Conservation (phyloP, 495 filamentous ascomycete genomes). For the Haplographium delicatum region DNA sequence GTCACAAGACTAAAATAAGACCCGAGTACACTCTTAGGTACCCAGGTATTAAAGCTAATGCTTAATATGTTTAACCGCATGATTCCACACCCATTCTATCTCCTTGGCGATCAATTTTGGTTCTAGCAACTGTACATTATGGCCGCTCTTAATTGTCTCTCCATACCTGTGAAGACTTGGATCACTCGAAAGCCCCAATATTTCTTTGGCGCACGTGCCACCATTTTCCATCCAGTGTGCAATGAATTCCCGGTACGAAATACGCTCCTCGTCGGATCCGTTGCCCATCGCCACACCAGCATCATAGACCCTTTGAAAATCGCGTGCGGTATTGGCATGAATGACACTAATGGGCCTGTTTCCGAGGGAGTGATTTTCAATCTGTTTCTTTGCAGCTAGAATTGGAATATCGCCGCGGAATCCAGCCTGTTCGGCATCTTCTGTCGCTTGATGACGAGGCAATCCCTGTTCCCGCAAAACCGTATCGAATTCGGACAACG, state of each 20-base stretch:
- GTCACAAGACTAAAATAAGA: too few species aligned
- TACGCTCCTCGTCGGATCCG: constrained; percentile 30
- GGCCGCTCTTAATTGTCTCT: constrained; percentile 28
- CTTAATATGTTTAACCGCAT: too few species aligned
- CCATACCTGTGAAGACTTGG: constrained; percentile 11
- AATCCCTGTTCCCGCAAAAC: neutral
- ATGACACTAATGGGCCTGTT: constrained; percentile 7
- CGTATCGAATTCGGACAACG: neutral
- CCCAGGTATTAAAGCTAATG: too few species aligned
- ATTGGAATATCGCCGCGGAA: neutral
- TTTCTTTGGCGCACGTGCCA: constrained; percentile 26
- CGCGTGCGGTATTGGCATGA: neutral
- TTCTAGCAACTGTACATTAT: constrained; percentile 31
- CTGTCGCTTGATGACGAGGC: neutral
- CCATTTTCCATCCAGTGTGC: constrained; percentile 26
- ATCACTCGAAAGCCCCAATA: constrained; percentile 28
- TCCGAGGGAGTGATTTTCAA: constrained; percentile 1
- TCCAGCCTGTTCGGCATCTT: neutral
- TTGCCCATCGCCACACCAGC: constrained; percentile 28
- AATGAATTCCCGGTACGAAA: constrained; percentile 26
- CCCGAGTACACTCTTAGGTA: too few species aligned
- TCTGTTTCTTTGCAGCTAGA: constrained; percentile 14
- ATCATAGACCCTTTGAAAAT: constrained; percentile 22
- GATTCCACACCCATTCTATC: constrained; percentile 24
- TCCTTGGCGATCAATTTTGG: constrained; percentile 22